phyloP scores from a whole-genome alignment of 1,139 yeast species.

The Trichomonascaceae sp. region DNA sequence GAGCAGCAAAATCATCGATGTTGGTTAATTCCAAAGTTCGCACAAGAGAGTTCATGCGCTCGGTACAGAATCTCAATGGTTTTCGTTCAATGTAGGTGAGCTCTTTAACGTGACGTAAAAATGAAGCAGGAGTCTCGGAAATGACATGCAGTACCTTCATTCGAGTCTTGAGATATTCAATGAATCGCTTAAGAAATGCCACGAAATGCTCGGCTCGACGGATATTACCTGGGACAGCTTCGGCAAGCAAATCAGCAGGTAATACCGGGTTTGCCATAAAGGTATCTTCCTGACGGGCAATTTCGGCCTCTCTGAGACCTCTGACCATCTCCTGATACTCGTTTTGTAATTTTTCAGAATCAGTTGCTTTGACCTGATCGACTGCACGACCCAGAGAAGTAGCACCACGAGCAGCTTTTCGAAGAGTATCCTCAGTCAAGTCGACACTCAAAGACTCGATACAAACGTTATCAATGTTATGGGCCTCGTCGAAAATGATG shows the following conservation, averaged over 20 bases:
- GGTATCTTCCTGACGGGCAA: conserved; percentile 66
- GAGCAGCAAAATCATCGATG: conserved; percentile 85
- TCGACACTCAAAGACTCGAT: conserved; percentile 91
- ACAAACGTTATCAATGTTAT: conserved; percentile 96
- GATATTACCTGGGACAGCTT: conserved; percentile 95
- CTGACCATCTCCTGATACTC: conserved; percentile 89
- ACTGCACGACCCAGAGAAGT: conserved; percentile 66
- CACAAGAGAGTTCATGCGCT: conserved; percentile 78
- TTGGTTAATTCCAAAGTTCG: conserved; percentile 82
- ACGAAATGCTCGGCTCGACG: conserved; percentile 95
- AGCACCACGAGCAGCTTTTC: conserved; percentile 78
- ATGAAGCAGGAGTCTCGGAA: conserved; percentile 92
- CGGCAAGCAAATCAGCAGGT: conserved; percentile 77
- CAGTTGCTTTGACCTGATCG: conserved; percentile 75
- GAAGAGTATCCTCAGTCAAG: conserved; percentile 73
- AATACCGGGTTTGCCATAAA: conserved; percentile 85
- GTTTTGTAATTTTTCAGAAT: conserved; percentile 74
- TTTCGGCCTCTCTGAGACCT: conserved; percentile 76
- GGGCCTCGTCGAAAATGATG: conserved; percentile 96
- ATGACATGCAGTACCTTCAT: conserved; percentile 97
- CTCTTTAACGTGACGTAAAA: conserved; percentile 86
- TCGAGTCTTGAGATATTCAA: conserved; percentile 90
- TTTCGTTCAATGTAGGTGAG: conserved; percentile 86
- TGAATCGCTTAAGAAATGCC: conserved; percentile 83
- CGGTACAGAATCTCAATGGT: conserved; percentile 88